phyloP scores from a whole-genome alignment of 176 grass and related monocot genomes.

The Triticum turgidum region DNA sequence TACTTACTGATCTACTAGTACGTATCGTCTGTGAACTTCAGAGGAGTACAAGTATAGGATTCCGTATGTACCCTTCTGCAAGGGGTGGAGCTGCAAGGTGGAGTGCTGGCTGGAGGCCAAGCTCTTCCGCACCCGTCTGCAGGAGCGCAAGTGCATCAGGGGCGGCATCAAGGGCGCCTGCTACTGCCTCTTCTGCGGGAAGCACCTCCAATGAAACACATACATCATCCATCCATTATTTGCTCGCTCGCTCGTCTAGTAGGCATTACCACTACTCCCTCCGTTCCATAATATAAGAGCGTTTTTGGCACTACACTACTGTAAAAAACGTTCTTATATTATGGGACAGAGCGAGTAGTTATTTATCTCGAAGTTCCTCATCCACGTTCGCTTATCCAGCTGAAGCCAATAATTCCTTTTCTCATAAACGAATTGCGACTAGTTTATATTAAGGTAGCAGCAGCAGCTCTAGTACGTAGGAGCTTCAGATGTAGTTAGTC shows the following conservation, averaged over 20 bases:
- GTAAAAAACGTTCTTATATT: too few species aligned
- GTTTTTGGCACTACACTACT: too few species aligned
- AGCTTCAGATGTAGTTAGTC: neutral
- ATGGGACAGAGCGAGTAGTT: too few species aligned
- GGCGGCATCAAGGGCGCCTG: neutral
- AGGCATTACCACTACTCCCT: neutral
- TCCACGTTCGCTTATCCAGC: too few species aligned
- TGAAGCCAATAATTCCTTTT: too few species aligned
- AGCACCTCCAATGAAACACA: neutral
- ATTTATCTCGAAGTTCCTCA: too few species aligned
- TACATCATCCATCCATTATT: neutral
- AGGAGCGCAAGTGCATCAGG: constrained; percentile 6
- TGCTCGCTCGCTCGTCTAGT: neutral
- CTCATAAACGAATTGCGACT: too few species aligned
- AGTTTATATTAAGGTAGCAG: too few species aligned
- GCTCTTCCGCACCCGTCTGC: neutral
- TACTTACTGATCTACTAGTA: too few species aligned
- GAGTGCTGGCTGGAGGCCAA: constrained; percentile 32
- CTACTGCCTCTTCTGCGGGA: constrained; percentile 1
- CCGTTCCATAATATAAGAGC: too few species aligned
- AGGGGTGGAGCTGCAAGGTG: constrained; percentile 25
- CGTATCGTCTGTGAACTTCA: neutral
- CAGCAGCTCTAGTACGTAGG: too few species aligned
- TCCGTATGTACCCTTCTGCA: constrained; percentile 9
- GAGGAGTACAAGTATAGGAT: neutral